Conservation (phyloP, 495 filamentous ascomycete species). For the Trichocladium antarcticum region DNA sequence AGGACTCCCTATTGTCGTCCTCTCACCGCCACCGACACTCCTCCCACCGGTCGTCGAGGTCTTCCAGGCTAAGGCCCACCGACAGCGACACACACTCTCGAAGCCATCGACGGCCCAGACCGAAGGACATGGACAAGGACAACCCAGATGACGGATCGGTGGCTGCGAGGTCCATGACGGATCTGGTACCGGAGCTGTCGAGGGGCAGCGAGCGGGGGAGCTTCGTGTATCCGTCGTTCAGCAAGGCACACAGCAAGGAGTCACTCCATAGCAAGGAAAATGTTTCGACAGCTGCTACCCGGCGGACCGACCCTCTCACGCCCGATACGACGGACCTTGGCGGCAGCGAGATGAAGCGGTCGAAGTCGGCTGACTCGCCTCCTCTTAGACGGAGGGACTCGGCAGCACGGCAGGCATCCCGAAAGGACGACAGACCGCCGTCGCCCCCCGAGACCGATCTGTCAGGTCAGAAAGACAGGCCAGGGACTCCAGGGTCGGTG, state of each 20-base stretch:
- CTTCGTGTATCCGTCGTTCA: constrained; percentile 75
- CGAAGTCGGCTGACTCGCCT: constrained; percentile 28
- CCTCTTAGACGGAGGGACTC: constrained; percentile 19
- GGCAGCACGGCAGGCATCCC: constrained; percentile 22
- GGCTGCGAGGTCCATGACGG: constrained; percentile 30
- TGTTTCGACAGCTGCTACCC: constrained; percentile 26
- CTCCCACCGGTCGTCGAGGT: constrained; percentile 26
- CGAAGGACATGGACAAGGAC: constrained; percentile 34
- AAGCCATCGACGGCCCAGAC: constrained; percentile 31
- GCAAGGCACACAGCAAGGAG: constrained; percentile 83
- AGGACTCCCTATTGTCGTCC: constrained; percentile 14
- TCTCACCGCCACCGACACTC: constrained; percentile 9
- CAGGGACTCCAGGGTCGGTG: constrained; percentile 25
- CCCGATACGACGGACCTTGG: constrained; percentile 72
- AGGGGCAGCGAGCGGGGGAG: constrained; percentile 42
- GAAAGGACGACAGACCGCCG: constrained; percentile 38
- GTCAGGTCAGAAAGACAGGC: constrained; percentile 34
- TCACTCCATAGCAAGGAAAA: constrained; percentile 53
- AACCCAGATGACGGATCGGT: constrained; percentile 16
- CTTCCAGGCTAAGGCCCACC: constrained; percentile 27
- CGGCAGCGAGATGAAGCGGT: constrained; percentile 35
- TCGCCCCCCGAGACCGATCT: constrained; percentile 48
- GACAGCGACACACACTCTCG: constrained; percentile 32
- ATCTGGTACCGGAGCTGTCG: constrained; percentile 42
- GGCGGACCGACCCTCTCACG: constrained; percentile 49